Base-by-base conservation (phyloP, 306 rosid species). In the Corylus heterophylla region DNA sequence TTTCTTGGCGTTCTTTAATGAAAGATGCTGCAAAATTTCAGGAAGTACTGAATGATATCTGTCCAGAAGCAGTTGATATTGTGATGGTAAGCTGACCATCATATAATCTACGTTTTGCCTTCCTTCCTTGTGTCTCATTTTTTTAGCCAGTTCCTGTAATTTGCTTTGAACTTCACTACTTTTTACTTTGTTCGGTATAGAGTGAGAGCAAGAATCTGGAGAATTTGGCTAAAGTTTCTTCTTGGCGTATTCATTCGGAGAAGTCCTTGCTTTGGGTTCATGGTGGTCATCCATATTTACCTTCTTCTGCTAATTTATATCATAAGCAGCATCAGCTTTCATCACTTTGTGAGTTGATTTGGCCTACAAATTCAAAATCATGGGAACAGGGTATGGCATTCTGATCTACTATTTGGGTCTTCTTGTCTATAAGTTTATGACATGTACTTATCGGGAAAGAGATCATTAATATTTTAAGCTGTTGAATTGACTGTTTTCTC, bases 281-380 rank as follows among this genome's bases (percentile, higher is more conserved):
- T 88, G 97, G 98, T 49, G 98, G 98, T 80, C 97, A 92, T 84
- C 98, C 98, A 17, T 52, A 80, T 75, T 78, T 88, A 82, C 95
- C 98, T 6, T 64, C 86, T 50, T 87, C 94, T 25, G 79, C 89
- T 78, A 78, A 73, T 77, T 74, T 95, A 78, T 87, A 86, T 84
- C 55, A 81, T 48, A 91, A 89, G 79, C 88, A 90, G 70, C 84
- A 69, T 54, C 88, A 78, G 81, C 87, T 95, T 79, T 78, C 79
- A 74, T 73, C 73, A 63, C 81, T 91, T 66, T 88, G 89, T 18
- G 98, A 91, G 81, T 42, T 70, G 11, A 62, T 87, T 71, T 95
- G 95, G 97, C 91, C 96, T 16, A 83, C 86, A 52, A 85, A 80
- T 84, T 73, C 76, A 64, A 75, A 81, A 18, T 81, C 75, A 29